phyloP scores from a whole-genome alignment of 208 protist species.

The Leishmania tropica region DNA sequence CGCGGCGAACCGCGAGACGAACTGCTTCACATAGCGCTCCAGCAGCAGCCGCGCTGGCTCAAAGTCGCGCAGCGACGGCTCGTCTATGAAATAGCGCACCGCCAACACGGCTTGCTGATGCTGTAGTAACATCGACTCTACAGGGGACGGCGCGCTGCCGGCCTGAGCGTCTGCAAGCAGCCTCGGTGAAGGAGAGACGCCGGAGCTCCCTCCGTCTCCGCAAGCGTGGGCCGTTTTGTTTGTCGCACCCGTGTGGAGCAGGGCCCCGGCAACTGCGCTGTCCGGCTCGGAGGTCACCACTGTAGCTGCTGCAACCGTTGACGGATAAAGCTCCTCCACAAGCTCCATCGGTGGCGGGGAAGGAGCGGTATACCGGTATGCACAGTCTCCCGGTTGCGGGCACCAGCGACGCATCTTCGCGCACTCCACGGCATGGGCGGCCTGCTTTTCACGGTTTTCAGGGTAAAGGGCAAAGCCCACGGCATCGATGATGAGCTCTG shows the following conservation, averaged over 20 bases:
- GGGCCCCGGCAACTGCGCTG: not conserved
- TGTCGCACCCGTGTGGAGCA: not conserved
- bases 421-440: slow-evolving; percentile 68
- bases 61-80: slow-evolving; percentile 37
- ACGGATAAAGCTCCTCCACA: slow-evolving; percentile 4
- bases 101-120: slow-evolving; percentile 55
- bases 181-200: not conserved
- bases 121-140: slow-evolving; percentile 68
- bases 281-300: not conserved
- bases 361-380: slow-evolving; percentile 49
- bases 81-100: slow-evolving; percentile 35
- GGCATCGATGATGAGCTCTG: slow-evolving; percentile 89
- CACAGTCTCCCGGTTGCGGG: slow-evolving; percentile 43
- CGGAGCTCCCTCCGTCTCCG: not conserved
- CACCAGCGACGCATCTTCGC: slow-evolving; percentile 75
- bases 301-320: slow-evolving; percentile 3
- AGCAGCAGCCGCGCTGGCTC: slow-evolving; percentile 38
- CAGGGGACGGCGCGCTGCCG: slow-evolving; percentile 2
- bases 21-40: slow-evolving; percentile 53
- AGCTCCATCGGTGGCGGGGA: slow-evolving; percentile 69
- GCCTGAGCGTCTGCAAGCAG: not conserved
- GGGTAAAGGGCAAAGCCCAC: slow-evolving; percentile 83
- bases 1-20: not conserved
- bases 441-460: slow-evolving; percentile 38
- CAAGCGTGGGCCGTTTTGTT: no score